phyloP scores from a whole-genome alignment of 345 rosid genomes.

The Ceriops decandra region DNA sequence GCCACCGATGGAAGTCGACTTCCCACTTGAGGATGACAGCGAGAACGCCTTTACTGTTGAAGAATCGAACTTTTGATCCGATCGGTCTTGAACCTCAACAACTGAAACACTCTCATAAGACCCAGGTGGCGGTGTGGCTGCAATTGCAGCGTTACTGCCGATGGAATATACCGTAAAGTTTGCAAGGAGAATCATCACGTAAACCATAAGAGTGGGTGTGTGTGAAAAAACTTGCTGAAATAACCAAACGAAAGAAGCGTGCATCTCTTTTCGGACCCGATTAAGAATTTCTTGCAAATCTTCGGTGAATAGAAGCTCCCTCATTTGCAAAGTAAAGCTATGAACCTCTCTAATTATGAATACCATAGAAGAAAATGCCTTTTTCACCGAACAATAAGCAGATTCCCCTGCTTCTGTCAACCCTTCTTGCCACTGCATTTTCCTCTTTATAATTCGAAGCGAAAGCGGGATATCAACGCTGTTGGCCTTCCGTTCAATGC shows the following conservation, averaged over 20 bases:
- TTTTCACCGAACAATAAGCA: constrained; percentile 63
- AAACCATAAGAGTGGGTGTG: constrained; percentile 89
- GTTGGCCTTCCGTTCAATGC: constrained; percentile 79
- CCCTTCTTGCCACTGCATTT: constrained; percentile 67
- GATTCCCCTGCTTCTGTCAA: constrained; percentile 58
- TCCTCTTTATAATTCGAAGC: constrained; percentile 70
- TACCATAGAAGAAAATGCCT: constrained; percentile 93
- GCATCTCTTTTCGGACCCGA: constrained; percentile 74
- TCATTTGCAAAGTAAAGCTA: constrained; percentile 67
- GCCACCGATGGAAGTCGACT: constrained; percentile 50
- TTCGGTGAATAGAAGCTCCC: constrained; percentile 58
- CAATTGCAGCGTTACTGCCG: constrained; percentile 48
- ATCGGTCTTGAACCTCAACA: constrained; percentile 25
- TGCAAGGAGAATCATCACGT: constrained; percentile 82
- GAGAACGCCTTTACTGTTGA: constrained; percentile 46
- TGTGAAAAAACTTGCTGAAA: constrained; percentile 89
- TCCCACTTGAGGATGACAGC: constrained; percentile 43
- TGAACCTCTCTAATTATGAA: constrained; percentile 84
- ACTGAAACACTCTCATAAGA: constrained; percentile 26
- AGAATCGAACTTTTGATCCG: constrained; percentile 41
- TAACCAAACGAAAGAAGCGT: constrained; percentile 88
- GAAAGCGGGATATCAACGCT: constrained; percentile 80
- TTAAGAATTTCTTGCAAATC: constrained; percentile 64
- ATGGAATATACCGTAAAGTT: constrained; percentile 81
- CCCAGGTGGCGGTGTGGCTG: constrained; percentile 36